phyloP scores from a whole-genome alignment of 2,329 filamentous ascomycete genomes.

The Aspergillus carbonarius region DNA sequence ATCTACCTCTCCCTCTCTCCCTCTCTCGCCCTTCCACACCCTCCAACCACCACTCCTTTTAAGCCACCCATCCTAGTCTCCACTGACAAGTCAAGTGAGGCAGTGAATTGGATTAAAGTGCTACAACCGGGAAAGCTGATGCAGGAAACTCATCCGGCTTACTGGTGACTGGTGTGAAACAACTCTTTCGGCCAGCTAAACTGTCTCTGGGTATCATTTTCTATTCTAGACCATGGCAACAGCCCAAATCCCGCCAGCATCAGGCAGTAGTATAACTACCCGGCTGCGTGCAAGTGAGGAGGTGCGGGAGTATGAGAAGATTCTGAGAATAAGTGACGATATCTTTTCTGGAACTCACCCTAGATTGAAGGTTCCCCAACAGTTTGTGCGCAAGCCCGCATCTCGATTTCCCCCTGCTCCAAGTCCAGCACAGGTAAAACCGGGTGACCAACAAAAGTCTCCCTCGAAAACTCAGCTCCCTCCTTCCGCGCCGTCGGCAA shows the following conservation, averaged over 20 bases:
- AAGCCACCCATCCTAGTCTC: conserved; percentile 1
- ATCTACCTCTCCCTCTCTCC: not conserved
- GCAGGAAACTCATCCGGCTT: conserved; percentile 9
- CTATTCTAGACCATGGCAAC: conserved; percentile 31
- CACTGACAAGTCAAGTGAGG: conserved; percentile 6
- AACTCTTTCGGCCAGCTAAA: not conserved
- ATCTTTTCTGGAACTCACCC: conserved; percentile 71
- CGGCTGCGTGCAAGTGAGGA: conserved; percentile 51
- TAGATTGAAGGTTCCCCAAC: conserved; percentile 57
- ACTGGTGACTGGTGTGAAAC: not conserved
- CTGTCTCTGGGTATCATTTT: conserved; percentile 2
- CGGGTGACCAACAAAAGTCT: conserved; percentile 18
- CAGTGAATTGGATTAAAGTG: conserved; percentile 4
- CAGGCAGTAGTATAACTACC: conserved; percentile 24
- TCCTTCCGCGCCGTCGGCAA: conserved; percentile 18
- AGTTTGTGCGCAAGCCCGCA: conserved; percentile 48
- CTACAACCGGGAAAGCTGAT: conserved; percentile 7
- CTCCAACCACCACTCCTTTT: not conserved
- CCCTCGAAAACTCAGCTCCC: conserved; percentile 17
- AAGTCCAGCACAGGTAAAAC: conserved; percentile 30
- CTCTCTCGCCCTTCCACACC: conserved; percentile 1
- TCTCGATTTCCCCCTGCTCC: conserved; percentile 33
- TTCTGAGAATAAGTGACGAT: conserved; percentile 76
- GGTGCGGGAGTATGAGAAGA: conserved; percentile 71
- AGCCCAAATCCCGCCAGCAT: conserved; percentile 31